Conservation (phyloP, 371 early-diverging fungal genomes). For the Circinella minor region DNA sequence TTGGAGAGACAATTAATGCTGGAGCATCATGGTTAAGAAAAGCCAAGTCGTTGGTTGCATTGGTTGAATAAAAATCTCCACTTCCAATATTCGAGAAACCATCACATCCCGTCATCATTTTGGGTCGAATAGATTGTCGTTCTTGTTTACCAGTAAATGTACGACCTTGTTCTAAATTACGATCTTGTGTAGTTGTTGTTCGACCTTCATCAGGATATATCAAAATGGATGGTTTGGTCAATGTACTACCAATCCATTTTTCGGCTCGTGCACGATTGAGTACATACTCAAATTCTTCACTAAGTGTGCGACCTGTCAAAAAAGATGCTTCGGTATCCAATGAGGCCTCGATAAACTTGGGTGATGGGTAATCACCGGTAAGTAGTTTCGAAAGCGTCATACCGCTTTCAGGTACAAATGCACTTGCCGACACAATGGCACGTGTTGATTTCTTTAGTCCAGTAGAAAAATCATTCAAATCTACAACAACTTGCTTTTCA, state of each 20-base stretch:
- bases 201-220: conserved; percentile 50
- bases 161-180: neutral
- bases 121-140: neutral
- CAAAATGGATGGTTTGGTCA: conserved; percentile 55
- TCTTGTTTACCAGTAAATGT: neutral
- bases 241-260: conserved; percentile 57
- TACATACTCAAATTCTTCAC: conserved; percentile 65
- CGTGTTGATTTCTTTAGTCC: conserved; percentile 18
- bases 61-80: neutral
- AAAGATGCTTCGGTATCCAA: conserved; percentile 22
- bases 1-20: conserved; percentile 19
- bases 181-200: neutral
- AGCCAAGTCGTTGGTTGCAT: neutral
- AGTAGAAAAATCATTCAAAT: conserved; percentile 9
- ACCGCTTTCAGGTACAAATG: conserved; percentile 30
- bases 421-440: conserved; percentile 31
- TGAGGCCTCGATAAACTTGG: neutral
- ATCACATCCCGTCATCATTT: neutral
- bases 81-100: neutral
- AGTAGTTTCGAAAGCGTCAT: neutral
- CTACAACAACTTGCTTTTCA: conserved; percentile 18
- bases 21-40: conserved; percentile 36
- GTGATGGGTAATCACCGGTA: neutral
- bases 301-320: conserved; percentile 44
- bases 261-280: conserved; percentile 50